phyloP scores from a whole-genome alignment of 2,329 filamentous ascomycete genomes.

The Tolypocladium sp. region DNA sequence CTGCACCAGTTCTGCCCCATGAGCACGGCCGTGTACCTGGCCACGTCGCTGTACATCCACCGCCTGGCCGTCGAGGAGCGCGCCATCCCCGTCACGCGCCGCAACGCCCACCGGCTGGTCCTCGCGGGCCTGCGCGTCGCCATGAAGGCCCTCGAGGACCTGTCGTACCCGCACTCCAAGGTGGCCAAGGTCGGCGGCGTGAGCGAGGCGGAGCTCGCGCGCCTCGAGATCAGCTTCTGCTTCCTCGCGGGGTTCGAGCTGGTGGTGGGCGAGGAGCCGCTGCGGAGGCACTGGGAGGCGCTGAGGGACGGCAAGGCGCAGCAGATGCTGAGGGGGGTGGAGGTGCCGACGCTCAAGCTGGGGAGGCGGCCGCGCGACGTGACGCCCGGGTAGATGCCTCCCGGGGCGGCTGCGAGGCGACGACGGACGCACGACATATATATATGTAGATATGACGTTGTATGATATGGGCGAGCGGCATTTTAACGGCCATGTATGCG shows the following conservation, averaged over 20 bases:
- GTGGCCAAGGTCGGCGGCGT: constrained; percentile 86
- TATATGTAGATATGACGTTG: background rate
- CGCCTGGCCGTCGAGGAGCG: constrained; percentile 69
- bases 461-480: background rate
- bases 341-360: constrained; percentile 19
- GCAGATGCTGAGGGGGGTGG: constrained; percentile 12
- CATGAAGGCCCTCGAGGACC: constrained; percentile 91
- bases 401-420: background rate
- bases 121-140: constrained; percentile 79
- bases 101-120: constrained; percentile 80
- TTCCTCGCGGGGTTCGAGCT: constrained; percentile 81
- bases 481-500: background rate
- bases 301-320: constrained; percentile 19
- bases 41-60: constrained; percentile 80
- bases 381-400: background rate
- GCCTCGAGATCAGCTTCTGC: constrained; percentile 83
- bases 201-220: constrained; percentile 68
- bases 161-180: constrained; percentile 75
- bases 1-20: constrained; percentile 89
- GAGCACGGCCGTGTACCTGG: constrained; percentile 87
- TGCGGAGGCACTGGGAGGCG: constrained; percentile 23
- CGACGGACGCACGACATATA: background rate
- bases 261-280: constrained; percentile 34
- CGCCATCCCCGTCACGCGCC: constrained; percentile 68
- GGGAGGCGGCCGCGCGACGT: constrained; percentile 8